Conservation (phyloP, 176 grass and related monocot species). For the Microstegium vimineum region DNA sequence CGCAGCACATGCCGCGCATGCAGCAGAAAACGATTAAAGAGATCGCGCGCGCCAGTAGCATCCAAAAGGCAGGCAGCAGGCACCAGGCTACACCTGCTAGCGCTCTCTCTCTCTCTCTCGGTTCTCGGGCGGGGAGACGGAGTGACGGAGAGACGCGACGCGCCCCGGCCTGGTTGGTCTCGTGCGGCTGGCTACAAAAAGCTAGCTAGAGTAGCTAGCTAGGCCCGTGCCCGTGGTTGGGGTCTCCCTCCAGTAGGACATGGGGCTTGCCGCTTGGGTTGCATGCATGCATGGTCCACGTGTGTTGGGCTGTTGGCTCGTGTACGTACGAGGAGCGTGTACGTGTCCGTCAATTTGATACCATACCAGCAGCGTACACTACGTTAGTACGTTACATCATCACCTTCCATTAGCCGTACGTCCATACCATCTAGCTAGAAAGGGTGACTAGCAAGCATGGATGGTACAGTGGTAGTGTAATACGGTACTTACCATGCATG, state of each 20-base stretch:
- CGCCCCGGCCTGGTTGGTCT: background rate
- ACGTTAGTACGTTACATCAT: too few species aligned
- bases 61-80: conserved; percentile 20
- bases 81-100: too few species aligned
- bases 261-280: background rate
- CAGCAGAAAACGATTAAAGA: conserved; percentile 5
- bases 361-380: background rate
- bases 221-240: conserved; percentile 7
- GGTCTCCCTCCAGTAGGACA: conserved; percentile 32
- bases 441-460: background rate
- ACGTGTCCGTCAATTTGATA: background rate
- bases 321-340: conserved; percentile 7
- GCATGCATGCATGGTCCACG: conserved; percentile 24
- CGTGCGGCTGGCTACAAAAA: background rate
- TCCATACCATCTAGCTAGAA: background rate
- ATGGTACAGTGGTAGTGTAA: too few species aligned
- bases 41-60: background rate
- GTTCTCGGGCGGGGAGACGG: background rate
- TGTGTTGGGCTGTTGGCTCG: conserved; percentile 13
- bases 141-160: background rate
- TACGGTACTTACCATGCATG: too few species aligned
- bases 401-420: too few species aligned
- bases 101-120: too few species aligned
- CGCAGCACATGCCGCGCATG: conserved; percentile 47
- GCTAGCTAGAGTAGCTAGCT: background rate